Evolutionary conservation across 2,329 filamentous ascomycete genomes (phyloP), one percentile per base, ranked within the genome.

Genomic region (Biscogniauxia mediterranea): DNA sequence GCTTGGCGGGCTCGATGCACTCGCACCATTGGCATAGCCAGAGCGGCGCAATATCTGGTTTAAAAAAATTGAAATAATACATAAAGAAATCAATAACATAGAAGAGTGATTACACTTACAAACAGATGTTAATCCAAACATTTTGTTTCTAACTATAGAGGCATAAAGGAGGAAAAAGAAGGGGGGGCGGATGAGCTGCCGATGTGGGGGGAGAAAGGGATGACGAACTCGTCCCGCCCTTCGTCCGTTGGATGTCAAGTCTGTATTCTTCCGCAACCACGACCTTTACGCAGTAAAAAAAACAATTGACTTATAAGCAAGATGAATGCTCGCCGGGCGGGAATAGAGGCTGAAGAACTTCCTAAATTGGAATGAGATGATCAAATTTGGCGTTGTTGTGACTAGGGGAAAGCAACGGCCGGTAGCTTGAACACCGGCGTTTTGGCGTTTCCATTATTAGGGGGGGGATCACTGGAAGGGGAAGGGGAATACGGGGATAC

Each of bases 211-310:
- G 28, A 51, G 54, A 60, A 54, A 46, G 54, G 57, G 52, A 59
- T 28, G 60, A 42, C 55, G 28, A 32, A 9, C 28, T 32, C 65
- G 65, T 58, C 60, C 60, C 55, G 62, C 26, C 23, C 42, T 15
- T 52, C 32, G 42, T 23, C 7, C 3, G 28, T 32, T 32, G 7
- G 28, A 32, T 32, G 28, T 32, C 28, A 32, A 6, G 28, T 32
- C 7, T 32, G 3, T 32, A 4, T 32, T 13, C 11, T 32, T 32
- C 28, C 38, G 6, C 38, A 46, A 46, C 38, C 38, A 46, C 38
- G 17, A 32, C 8, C 8, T 28, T 28, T 28, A 28, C 8, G 8
- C 28, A 32, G 11, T 32, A 32, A 2, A 32, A 2, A 32, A 32
- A 4, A 32, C 7, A 32, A 32, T 9, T n/a, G 15, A n/a, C 11